These are phyloP conservation scores for Rosa hybrid DNA, from an alignment of 331 rosid species.

Conservation along the genomic window DNA sequence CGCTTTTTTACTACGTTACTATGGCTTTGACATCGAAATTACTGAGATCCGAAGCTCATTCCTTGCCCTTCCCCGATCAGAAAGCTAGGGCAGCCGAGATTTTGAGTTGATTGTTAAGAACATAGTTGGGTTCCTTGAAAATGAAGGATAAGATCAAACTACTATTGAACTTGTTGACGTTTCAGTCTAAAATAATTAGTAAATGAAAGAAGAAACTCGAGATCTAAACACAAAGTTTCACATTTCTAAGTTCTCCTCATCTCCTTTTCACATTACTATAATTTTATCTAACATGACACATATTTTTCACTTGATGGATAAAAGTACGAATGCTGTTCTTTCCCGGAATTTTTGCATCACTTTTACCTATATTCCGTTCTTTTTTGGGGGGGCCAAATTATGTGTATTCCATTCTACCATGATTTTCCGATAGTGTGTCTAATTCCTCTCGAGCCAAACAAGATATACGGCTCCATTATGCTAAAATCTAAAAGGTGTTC, in stretches of 20 bases:
- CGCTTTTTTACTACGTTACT: neutral
- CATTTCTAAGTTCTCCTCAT: neutral
- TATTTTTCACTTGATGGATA: neutral
- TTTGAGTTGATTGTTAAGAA: neutral
- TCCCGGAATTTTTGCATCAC: neutral
- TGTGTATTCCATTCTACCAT: neutral
- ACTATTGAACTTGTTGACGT: too few species aligned
- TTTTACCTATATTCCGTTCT: neutral
- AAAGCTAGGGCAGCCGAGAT: neutral
- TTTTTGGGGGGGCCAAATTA: neutral
- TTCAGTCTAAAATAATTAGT: neutral
- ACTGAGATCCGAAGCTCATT: neutral
- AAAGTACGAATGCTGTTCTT: neutral
- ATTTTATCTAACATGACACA: neutral
- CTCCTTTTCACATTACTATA: neutral
- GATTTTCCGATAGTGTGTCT: neutral
- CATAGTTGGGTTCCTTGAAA: neutral
- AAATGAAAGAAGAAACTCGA: neutral
- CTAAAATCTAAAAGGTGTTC: slow-evolving; percentile 1
- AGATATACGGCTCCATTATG: neutral
- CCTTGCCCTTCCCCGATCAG: neutral
- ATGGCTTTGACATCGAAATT: neutral
- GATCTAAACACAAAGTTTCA: neutral
- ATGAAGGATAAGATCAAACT: too few species aligned
- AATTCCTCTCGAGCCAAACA: slow-evolving; percentile 3